Percentiles rank a stretch among this genome's conserved stretches.
Evolutionary conservation across 805 yeast genomes (phyloP).

Genomic region (Metschnikowia peoriensis): DNA sequence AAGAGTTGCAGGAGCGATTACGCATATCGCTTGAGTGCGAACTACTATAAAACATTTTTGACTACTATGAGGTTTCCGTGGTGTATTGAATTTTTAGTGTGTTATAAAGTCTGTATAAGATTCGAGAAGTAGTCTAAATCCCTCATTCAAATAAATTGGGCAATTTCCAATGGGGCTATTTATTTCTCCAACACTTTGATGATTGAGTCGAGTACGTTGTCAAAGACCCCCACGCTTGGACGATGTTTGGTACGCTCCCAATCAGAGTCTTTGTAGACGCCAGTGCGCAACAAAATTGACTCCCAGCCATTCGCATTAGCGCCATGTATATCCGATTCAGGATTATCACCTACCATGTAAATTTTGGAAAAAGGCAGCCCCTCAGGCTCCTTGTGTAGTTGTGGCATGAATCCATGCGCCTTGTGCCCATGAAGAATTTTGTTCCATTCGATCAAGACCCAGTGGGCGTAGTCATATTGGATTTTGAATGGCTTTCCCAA

Average conservation of each 20-base stretch:
- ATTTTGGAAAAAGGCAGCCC: constrained; percentile 50
- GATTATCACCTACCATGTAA: constrained; percentile 97
- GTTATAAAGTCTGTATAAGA: too few relatives aligned
- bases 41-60: background rate
- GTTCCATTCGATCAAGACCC: constrained; percentile 59
- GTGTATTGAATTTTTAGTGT: too few relatives aligned
- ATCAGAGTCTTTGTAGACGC: constrained; percentile 73
- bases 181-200: constrained; percentile 17
- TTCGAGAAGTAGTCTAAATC: background rate
- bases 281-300: constrained; percentile 79
- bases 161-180: too few relatives aligned
- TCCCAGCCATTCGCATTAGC: constrained; percentile 90
- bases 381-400: constrained; percentile 38
- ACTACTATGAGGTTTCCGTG: background rate
- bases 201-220: constrained; percentile 49
- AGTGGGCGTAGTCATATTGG: constrained; percentile 82
- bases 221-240: constrained; percentile 51
- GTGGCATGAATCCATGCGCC: constrained; percentile 33
- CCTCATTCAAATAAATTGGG: too few relatives aligned
- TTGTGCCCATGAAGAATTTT: constrained; percentile 29
- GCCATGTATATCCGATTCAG: constrained; percentile 87
- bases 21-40: background rate
- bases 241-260: constrained; percentile 35
- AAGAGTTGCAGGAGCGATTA: background rate
- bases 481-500: constrained; percentile 80